These are phyloP conservation scores for Brettanomyces custersianus DNA, from an alignment of 805 yeast species.

Conservation along the genomic window DNA sequence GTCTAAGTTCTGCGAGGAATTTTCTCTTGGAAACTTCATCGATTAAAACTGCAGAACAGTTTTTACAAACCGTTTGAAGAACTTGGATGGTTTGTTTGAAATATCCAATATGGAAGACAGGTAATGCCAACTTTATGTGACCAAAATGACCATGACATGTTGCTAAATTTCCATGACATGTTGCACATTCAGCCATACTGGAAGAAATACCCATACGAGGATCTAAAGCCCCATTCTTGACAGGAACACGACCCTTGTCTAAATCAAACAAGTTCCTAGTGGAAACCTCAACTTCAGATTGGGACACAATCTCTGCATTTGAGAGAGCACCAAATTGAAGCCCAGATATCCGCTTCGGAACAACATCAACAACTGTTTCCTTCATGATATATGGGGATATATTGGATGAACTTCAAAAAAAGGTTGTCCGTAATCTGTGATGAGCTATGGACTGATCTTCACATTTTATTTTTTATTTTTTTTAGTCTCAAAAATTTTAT, in stretches of 20 bases:
- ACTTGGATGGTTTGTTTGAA: conserved; percentile 86
- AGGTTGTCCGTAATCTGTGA: too few relatives aligned
- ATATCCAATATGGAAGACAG: conserved; percentile 96
- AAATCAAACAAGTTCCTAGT: conserved; percentile 89
- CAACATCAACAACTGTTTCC: conserved; percentile 54
- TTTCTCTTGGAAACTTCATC: conserved; percentile 63
- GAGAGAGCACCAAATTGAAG: conserved; percentile 90
- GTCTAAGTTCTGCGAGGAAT: conserved; percentile 69
- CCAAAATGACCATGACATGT: conserved; percentile 99
- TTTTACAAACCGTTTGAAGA: conserved; percentile 84
- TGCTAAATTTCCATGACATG: conserved; percentile 87
- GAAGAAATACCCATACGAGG: conserved; percentile 90
- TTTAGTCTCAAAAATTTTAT: too few relatives aligned
- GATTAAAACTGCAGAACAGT: conserved; percentile 70
- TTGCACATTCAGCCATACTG: conserved; percentile 74
- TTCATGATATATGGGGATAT: conserved; percentile 18
- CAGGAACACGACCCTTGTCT: conserved; percentile 82
- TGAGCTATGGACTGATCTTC: too few relatives aligned
- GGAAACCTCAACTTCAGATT: conserved; percentile 88
- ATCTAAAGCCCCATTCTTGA: conserved; percentile 81
- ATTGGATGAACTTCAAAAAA: not conserved
- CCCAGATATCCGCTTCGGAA: conserved; percentile 87
- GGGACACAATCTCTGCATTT: conserved; percentile 83
- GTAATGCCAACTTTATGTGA: conserved; percentile 83
- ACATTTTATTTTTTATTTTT: too few relatives aligned